A percentile compares a stretch with the other conserved stretches of the same genome.
phyloP scores from a whole-genome alignment of 2,329 filamentous ascomycete species.

The Colletotrichum noveboracense region DNA sequence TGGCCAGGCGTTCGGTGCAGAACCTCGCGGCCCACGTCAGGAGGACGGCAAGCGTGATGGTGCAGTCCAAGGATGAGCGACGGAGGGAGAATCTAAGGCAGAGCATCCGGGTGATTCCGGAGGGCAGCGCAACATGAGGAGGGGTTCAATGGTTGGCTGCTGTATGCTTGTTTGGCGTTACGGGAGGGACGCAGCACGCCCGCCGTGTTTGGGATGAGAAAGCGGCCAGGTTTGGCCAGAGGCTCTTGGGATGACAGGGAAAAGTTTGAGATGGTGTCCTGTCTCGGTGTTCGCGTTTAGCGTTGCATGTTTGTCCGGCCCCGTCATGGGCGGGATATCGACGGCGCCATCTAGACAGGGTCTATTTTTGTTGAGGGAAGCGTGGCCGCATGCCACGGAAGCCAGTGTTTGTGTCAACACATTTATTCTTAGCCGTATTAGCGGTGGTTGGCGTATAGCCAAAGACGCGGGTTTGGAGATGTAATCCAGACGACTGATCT shows the following conservation, averaged over 20 bases:
- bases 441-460: neutral
- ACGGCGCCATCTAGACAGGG: neutral
- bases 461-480: neutral
- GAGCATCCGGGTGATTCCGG: conserved; percentile 38
- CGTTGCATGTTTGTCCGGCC: neutral
- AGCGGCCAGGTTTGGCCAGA: neutral
- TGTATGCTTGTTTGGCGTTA: neutral
- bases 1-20: conserved; percentile 8
- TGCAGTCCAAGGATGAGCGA: conserved; percentile 32
- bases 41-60: conserved; percentile 13
- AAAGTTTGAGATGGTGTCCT: neutral
- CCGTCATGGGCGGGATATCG: neutral
- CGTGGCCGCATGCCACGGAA: neutral
- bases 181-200: neutral
- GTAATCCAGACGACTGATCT: neutral
- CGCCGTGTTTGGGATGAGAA: neutral
- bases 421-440: neutral
- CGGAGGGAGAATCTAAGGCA: conserved; percentile 39
- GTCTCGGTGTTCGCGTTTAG: conserved; percentile 1
- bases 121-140: conserved; percentile 14
- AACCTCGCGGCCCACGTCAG: conserved; percentile 21
- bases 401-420: neutral
- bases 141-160: neutral
- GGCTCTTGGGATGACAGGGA: neutral
- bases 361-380: neutral